A percentile compares a stretch with the other conserved stretches of the same genome.
Conservation (phyloP, 2,329 filamentous ascomycete species). For the Colletotrichum destructivum region DNA sequence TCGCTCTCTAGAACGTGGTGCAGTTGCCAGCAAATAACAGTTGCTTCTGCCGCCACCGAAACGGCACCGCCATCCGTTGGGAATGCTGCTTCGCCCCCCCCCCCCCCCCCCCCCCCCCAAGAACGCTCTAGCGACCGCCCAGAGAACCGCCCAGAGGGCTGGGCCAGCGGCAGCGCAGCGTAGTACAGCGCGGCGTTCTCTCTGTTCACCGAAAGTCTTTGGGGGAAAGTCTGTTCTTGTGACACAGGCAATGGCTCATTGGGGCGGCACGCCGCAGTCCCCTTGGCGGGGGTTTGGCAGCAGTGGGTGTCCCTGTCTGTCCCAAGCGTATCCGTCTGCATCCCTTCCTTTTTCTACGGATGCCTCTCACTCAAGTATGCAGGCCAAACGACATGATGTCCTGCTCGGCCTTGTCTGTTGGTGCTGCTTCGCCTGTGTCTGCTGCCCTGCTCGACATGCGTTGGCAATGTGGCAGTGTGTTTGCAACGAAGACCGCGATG, state of each 20-base stretch:
- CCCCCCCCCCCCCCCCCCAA: no score
- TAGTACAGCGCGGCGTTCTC: no score
- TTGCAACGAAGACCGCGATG: background rate
- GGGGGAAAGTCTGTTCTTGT: background rate
- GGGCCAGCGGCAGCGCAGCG: background rate
- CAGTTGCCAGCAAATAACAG: no score
- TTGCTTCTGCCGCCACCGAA: background rate
- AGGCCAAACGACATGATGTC: background rate
- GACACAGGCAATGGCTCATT: background rate
- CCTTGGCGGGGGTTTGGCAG: constrained; percentile 21
- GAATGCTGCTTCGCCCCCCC: background rate
- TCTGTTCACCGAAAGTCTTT: background rate
- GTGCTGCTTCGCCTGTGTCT: background rate
- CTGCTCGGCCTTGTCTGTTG: background rate
- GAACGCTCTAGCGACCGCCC: constrained; percentile 4
- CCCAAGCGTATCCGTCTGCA: constrained; percentile 1
- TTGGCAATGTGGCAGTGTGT: constrained; percentile 3
- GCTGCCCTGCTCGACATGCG: background rate
- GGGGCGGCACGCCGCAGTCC: constrained; percentile 7
- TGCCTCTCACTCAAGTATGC: background rate
- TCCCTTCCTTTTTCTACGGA: no score
- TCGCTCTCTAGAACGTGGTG: background rate
- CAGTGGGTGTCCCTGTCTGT: no score
- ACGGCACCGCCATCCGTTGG: constrained; percentile 2
- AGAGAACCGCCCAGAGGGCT: constrained; percentile 9